A percentile compares a stretch with the other conserved stretches of the same genome.
Evolutionary conservation across 768 basidiomycete genomes (phyloP).

Genomic region (Suillus hirtellus): DNA sequence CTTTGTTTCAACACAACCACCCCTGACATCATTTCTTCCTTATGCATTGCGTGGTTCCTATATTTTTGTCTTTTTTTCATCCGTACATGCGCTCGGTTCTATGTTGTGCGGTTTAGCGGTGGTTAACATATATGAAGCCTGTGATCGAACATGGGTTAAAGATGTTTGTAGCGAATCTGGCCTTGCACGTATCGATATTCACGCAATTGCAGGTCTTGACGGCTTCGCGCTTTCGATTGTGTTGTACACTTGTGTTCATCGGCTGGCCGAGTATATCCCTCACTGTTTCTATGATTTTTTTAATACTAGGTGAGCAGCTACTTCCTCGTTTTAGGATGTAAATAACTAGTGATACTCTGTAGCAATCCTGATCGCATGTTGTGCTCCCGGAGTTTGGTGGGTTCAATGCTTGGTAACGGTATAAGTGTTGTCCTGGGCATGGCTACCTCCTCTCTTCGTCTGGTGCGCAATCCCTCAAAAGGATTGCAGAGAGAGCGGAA

Average conservation of each 20-base stretch:
- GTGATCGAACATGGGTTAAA: slow-evolving; percentile 7
- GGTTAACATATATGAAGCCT: neutral
- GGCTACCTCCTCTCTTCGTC: neutral
- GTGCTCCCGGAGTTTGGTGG: neutral
- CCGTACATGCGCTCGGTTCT: neutral
- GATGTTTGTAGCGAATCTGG: neutral
- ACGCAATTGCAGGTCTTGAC: neutral
- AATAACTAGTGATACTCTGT: neutral
- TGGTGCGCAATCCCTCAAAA: neutral
- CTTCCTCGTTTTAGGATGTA: neutral
- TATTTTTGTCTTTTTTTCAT: neutral
- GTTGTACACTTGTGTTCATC: neutral
- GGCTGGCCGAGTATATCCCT: neutral
- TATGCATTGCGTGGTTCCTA: neutral
- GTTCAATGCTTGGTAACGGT: neutral
- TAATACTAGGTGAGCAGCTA: neutral
- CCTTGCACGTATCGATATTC: neutral
- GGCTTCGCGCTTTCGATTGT: neutral
- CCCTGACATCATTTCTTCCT: neutral
- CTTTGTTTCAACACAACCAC: slow-evolving; percentile 2
- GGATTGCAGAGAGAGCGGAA: too few species aligned
- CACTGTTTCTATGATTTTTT: neutral
- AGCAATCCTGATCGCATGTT: neutral
- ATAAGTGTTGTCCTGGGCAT: neutral
- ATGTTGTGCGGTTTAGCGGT: slow-evolving; percentile 5